Evolutionary conservation across 2,329 filamentous ascomycete genomes (phyloP), one percentile per base, ranked within the genome.

Genomic region (Grosmannia huntii): DNA sequence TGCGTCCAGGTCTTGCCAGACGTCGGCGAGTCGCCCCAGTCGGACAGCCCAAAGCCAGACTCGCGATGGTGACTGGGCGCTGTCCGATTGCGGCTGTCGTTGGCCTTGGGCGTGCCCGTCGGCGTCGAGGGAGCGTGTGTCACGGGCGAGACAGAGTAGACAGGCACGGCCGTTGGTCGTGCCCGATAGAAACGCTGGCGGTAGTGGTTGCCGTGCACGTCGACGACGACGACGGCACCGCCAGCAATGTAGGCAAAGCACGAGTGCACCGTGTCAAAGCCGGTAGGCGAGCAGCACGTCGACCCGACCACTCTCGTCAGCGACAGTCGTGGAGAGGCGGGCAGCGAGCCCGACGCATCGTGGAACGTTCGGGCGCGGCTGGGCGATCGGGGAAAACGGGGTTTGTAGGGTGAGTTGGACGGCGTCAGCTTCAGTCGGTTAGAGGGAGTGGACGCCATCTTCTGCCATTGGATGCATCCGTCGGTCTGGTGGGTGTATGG

Each of bases 221-320:
- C 85, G 9, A 91, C 89, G 21, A 97, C 82, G 0, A 99, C 89
- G n/a, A 90, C 92, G 50, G 92, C 90, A 11, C 90, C 94, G 58
- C 94, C 94, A 10, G 94, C 92, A 62, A 90, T 91, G 69, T 95
- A 94, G 58, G 90, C 90, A 71, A 97, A 96, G 55, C 80, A 85
- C 14, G 85, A 82, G 48, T 86, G 76, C 60, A 92, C 83, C 62
- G 82, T 85, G 68, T 95, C 90, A 71, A 99, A 95, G 62, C 89
- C 90, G 68, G 87, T 91, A 48, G 90, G 86, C 5, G 87, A 88
- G 64, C 78, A 82, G 62, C 90, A 92, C 9, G 92, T 97, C 27
- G 91, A 95, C 53, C 94, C 94, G 66, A 97, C 87, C 59, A 97
- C 90, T 62, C 89, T 84, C 69, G 85, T 86, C 61, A 96, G 76